Base-by-base conservation (phyloP, 2,329 filamentous ascomycete genomes). In the Eutypella sp. region DNA sequence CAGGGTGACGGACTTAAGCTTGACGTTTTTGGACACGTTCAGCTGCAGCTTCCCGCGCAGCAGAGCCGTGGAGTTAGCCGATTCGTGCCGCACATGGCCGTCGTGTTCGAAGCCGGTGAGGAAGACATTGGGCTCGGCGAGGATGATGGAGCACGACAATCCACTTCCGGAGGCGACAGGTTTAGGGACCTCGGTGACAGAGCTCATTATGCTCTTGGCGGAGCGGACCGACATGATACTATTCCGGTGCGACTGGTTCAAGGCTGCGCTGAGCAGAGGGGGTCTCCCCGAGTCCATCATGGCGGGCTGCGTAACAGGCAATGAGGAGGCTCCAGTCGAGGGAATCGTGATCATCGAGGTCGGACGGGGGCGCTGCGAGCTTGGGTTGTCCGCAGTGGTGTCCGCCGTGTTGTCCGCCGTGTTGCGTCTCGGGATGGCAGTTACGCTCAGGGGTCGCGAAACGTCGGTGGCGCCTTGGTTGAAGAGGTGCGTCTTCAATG, bases 1-100 rank as follows among this genome's bases (percentile, higher is more conserved):
- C 43, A 99, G 74, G 5, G 87, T 90, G 20, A 99, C 80, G 4
- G 89, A 85, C 71, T 96, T 96, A 55, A 99, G 84, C 68, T 99
- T 99, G 40, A 90, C 82, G 53, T 88, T 87, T 63, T 97, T 97
- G 39, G 87, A 84, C 11, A 97, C 79, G 48, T 85, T 85, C 33
- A 99, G 65, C 57, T 88, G 85, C 46, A 99, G 67, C 54, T 84
- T 90, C 16, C 93, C 93, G 46, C 93, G 80, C 13, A 99, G 74
- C 61, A 99, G 84, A 1, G 91, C 87, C 6, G 89, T 92, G 45
- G 63, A 71, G 55, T 78, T 85, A 42, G 81, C 76, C 2, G 78
- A 75, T 10, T 81, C 77, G 39, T 70, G 68, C 6, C 68, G 65
- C 7, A 67, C 63, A 55, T 78, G 75, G 40, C 84, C 80, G 47